Conservation (phyloP, 2,329 filamentous ascomycete genomes). For the Aspergillus fischeri region DNA sequence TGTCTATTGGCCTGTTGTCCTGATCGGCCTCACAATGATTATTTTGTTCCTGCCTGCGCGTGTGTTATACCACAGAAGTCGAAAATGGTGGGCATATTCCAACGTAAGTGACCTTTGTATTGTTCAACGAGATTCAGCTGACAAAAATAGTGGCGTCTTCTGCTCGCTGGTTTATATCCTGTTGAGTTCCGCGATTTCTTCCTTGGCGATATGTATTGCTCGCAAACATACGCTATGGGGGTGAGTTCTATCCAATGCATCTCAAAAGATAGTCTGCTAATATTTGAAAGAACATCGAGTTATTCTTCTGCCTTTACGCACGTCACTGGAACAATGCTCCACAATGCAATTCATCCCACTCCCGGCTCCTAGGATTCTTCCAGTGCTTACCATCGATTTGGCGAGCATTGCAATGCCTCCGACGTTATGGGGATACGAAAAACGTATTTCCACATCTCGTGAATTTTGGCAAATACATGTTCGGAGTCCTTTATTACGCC, state of each 20-base stretch:
- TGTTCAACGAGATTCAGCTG: slow-evolving; percentile 3
- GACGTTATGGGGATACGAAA: slow-evolving; percentile 80
- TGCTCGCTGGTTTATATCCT: slow-evolving; percentile 80
- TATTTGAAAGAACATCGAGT: slow-evolving; percentile 66
- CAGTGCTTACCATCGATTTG: slow-evolving; percentile 78
- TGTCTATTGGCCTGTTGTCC: slow-evolving; percentile 79
- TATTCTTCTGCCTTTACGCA: slow-evolving; percentile 95
- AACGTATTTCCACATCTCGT: slow-evolving; percentile 89
- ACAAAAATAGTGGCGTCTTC: slow-evolving; percentile 66
- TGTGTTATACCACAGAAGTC: slow-evolving; percentile 68
- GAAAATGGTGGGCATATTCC: slow-evolving; percentile 85
- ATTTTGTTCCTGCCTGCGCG: slow-evolving; percentile 74
- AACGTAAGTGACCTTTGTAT: slow-evolving; percentile 56
- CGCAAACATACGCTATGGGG: slow-evolving; percentile 81
- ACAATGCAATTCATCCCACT: slow-evolving; percentile 82
- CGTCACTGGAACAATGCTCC: slow-evolving; percentile 66
- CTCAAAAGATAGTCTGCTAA: slow-evolving; percentile 16
- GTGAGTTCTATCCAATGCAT: slow-evolving; percentile 49
- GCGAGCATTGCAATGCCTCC: slow-evolving; percentile 85
- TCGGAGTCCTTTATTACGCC: slow-evolving; percentile 75
- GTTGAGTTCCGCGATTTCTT: slow-evolving; percentile 98
- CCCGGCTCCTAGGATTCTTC: slow-evolving; percentile 80
- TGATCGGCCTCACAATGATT: slow-evolving; percentile 64
- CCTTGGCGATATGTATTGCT: slow-evolving; percentile 96
- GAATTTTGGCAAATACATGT: slow-evolving; percentile 87